A percentile compares a stretch with the other conserved stretches of the same genome.
phyloP scores from a whole-genome alignment of 78 protist genomes.

The Trichosphaerium sp. region DNA sequence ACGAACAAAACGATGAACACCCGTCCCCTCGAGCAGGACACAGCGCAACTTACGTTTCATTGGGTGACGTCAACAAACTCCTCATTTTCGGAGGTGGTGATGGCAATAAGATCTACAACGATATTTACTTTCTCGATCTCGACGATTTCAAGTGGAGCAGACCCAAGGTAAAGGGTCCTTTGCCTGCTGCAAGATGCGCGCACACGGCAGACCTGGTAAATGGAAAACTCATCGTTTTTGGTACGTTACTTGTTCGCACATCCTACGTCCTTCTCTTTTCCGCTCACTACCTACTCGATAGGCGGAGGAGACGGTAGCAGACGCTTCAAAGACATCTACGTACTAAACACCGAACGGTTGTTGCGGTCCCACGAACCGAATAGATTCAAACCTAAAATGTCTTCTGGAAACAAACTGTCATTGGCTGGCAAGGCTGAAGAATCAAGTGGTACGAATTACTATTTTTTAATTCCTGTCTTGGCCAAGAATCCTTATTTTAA shows the following conservation, averaged over 20 bases:
- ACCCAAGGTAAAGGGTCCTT: not conserved
- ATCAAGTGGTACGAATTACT: not conserved
- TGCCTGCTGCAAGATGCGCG: constrained; percentile 1
- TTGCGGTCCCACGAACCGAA: not conserved
- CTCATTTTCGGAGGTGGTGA: constrained; percentile 3
- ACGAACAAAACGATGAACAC: not conserved
- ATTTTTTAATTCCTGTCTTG: not conserved
- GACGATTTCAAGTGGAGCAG: not conserved
- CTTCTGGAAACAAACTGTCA: not conserved
- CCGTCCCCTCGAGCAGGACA: constrained; percentile 7
- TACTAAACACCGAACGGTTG: not conserved
- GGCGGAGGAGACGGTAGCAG: constrained; percentile 6
- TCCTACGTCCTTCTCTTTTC: no score
- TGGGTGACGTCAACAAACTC: not conserved
- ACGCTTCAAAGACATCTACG: constrained; percentile 2
- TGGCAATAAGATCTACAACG: not conserved
- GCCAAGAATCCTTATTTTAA: not conserved
- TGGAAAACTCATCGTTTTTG: not conserved
- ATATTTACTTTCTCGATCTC: not conserved
- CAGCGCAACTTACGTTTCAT: not conserved
- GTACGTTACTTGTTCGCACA: no score
- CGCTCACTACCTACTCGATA: no score
- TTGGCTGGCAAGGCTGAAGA: not conserved
- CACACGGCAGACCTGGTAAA: not conserved
- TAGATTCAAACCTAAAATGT: not conserved